Conservation (phyloP, 1,284 basidiomycete species). For the Leccinum laetum region DNA sequence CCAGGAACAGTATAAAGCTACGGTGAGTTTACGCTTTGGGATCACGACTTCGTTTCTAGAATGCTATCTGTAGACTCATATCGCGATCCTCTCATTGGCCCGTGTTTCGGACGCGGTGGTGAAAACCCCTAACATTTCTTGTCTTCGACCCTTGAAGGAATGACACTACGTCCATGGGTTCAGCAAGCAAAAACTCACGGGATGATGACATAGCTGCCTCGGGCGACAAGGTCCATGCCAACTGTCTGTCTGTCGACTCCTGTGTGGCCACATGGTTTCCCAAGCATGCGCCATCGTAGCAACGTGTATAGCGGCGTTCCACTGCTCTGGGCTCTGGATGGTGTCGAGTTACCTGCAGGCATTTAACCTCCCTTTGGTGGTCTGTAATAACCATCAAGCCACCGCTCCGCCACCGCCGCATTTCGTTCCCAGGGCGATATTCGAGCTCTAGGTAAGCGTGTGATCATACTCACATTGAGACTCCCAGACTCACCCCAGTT, state of each 20-base stretch:
- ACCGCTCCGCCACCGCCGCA: slow-evolving; percentile 17
- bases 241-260: slow-evolving; percentile 6
- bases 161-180: neutral
- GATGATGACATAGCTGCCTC: slow-evolving; percentile 1
- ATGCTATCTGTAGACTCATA: slow-evolving; percentile 15
- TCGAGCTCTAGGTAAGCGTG: slow-evolving; percentile 3
- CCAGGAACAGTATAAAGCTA: slow-evolving; percentile 19
- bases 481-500: slow-evolving; percentile 10
- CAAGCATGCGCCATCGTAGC: slow-evolving; percentile 7
- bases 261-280: slow-evolving; percentile 15
- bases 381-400: slow-evolving; percentile 24
- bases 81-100: slow-evolving; percentile 21
- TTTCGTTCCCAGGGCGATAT: slow-evolving; percentile 3
- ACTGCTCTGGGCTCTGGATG: slow-evolving; percentile 13
- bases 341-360: slow-evolving; percentile 15
- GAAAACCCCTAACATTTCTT: slow-evolving; percentile 7
- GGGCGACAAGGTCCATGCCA: neutral
- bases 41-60: slow-evolving; percentile 15
- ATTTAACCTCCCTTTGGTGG: neutral
- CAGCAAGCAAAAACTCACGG: slow-evolving; percentile 8
- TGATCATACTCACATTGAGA: slow-evolving; percentile 6
- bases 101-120: slow-evolving; percentile 13
- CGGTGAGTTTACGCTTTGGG: slow-evolving; percentile 1
- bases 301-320: slow-evolving; percentile 16
- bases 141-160: slow-evolving; percentile 6